Percentiles rank a stretch among this genome's conserved stretches.
phyloP scores from a whole-genome alignment of 2,329 filamentous ascomycete genomes.

The Camptophora hylomeconis region DNA sequence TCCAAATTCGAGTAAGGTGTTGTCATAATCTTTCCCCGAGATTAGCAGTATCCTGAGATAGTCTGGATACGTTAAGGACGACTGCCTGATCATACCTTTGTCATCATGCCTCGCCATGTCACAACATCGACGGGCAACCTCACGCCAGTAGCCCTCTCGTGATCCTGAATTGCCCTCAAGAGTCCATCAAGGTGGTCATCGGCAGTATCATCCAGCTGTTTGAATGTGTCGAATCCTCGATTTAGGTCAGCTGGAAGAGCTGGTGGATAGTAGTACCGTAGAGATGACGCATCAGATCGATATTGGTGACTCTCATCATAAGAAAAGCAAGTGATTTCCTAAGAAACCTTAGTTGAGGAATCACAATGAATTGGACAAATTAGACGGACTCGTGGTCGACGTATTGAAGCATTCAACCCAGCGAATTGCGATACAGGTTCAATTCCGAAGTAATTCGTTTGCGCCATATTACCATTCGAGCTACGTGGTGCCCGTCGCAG shows the following conservation, averaged over 20 bases:
- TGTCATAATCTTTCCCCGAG: slow-evolving; percentile 57
- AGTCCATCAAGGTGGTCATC: slow-evolving; percentile 83
- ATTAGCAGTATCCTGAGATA: too few relatives aligned
- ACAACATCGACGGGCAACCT: slow-evolving; percentile 66
- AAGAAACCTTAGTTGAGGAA: too few relatives aligned
- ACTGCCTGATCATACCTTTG: slow-evolving; percentile 53
- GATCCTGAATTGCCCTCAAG: slow-evolving; percentile 57
- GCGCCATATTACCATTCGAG: slow-evolving; percentile 13
- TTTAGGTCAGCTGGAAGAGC: slow-evolving; percentile 60
- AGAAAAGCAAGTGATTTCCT: slow-evolving; percentile 90
- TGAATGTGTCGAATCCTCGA: slow-evolving; percentile 67
- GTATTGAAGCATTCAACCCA: slow-evolving; percentile 56
- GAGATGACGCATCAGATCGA: slow-evolving; percentile 60
- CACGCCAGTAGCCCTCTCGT: slow-evolving; percentile 56
- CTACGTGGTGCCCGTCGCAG: too few relatives aligned
- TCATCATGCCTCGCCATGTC: slow-evolving; percentile 98
- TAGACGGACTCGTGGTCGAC: slow-evolving; percentile 53
- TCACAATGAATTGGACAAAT: too few relatives aligned
- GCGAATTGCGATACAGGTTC: slow-evolving; percentile 58
- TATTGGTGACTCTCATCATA: slow-evolving; percentile 76
- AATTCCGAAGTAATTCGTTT: slow-evolving; percentile 42
- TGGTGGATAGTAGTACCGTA: slow-evolving; percentile 82
- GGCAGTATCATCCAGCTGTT: slow-evolving; percentile 65
- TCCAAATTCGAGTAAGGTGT: slow-evolving; percentile 70
- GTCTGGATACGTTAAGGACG: too few relatives aligned